Evolutionary conservation across 306 rosid genomes (phyloP).

Genomic region (Castanea mollissima): DNA sequence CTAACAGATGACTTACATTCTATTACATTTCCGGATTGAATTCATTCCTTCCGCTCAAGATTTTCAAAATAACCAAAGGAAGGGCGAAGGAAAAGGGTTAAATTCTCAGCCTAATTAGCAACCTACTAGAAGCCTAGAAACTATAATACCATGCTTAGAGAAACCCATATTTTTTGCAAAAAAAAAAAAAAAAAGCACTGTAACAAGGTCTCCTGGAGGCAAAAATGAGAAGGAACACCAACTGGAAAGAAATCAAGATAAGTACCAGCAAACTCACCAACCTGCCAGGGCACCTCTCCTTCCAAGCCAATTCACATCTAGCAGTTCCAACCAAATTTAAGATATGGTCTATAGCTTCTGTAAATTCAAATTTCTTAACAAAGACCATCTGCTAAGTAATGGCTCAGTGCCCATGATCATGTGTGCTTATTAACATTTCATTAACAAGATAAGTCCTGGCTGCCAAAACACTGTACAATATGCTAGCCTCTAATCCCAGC

Average conservation of each 20-base stretch:
- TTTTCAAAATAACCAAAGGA: not conserved
- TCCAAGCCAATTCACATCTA: conserved; percentile 22
- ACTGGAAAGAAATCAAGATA: not conserved
- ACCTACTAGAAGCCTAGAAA: conserved; percentile 8
- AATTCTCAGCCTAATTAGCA: conserved; percentile 17
- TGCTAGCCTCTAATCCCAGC: conserved; percentile 49
- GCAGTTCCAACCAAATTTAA: conserved; percentile 29
- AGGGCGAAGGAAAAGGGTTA: not conserved
- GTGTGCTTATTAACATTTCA: conserved; percentile 22
- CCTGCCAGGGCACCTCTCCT: conserved; percentile 19
- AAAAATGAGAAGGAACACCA: conserved; percentile 5
- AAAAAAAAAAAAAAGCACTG: not conserved
- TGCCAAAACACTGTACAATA: conserved; percentile 18
- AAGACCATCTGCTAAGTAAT: conserved; percentile 30
- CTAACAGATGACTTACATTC: conserved; percentile 9
- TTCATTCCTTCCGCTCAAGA: not conserved
- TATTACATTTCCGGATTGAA: not conserved
- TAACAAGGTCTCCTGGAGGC: conserved; percentile 3
- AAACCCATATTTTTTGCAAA: conserved; percentile 1
- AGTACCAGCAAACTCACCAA: conserved; percentile 14
- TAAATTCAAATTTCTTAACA: conserved; percentile 32
- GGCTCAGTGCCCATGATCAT: conserved; percentile 20
- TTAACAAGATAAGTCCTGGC: conserved; percentile 25
- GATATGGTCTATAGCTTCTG: conserved; percentile 26
- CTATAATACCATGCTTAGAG: not conserved